These are phyloP conservation scores for Saxophila tyrrhenica DNA, from an alignment of 495 filamentous ascomycete genomes.

Conservation along the genomic window DNA sequence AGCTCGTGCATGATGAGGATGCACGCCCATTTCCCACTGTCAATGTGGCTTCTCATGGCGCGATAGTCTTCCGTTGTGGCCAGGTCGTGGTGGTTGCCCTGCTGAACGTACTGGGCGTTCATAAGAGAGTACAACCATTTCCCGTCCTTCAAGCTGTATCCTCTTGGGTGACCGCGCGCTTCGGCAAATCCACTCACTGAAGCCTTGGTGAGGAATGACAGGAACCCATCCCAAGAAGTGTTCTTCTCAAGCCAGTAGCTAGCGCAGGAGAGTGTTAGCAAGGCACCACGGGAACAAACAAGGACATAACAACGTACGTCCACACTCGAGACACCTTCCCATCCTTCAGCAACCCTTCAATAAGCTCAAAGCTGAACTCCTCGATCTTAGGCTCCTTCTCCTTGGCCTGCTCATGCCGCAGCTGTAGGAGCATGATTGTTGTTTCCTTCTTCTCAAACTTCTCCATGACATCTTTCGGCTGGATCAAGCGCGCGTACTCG, in stretches of 20 bases:
- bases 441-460: neutral
- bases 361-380: neutral
- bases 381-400: neutral
- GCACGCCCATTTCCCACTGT: neutral
- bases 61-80: neutral
- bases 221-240: neutral
- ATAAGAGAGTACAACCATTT: neutral
- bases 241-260: neutral
- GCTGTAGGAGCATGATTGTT: neutral
- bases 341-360: neutral
- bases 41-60: neutral
- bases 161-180: neutral
- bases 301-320: neutral
- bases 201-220: neutral
- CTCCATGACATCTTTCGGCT: neutral
- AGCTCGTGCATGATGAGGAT: neutral
- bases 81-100: neutral
- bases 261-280: neutral
- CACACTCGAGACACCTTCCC: neutral
- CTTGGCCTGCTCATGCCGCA: neutral
- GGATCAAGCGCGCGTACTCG: neutral
- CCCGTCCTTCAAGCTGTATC: neutral
- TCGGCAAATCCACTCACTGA: neutral
- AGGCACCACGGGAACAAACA: neutral
- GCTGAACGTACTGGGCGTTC: neutral